phyloP scores from a whole-genome alignment of 495 filamentous ascomycete genomes.

The Aspergillus cavernicola region DNA sequence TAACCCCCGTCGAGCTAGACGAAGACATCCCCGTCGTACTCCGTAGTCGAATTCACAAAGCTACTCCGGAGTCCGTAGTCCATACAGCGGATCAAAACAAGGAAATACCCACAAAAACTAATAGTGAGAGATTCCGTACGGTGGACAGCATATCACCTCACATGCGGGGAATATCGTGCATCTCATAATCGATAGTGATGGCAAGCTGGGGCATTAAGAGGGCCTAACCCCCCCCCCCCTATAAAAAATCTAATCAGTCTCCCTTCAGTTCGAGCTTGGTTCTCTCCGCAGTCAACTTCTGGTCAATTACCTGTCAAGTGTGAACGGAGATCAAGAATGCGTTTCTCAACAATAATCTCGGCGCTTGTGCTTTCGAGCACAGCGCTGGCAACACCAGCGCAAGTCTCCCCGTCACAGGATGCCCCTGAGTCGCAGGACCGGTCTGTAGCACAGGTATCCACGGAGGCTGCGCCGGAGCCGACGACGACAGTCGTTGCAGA shows the following conservation, averaged over 20 bases:
- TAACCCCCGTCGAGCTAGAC: slow-evolving; percentile 9
- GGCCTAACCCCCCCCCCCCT: slow-evolving; percentile 4
- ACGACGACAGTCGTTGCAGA: slow-evolving; percentile 9
- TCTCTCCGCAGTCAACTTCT: slow-evolving; percentile 15
- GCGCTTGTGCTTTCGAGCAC: slow-evolving; percentile 30
- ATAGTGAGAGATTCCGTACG: background rate
- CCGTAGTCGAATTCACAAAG: background rate
- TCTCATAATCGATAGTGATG: slow-evolving; percentile 15
- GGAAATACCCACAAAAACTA: slow-evolving; percentile 6
- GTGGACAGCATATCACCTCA: slow-evolving; percentile 16
- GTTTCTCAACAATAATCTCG: slow-evolving; percentile 30
- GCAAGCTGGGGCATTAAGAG: slow-evolving; percentile 3
- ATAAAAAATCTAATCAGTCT: slow-evolving; percentile 22
- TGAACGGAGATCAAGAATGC: slow-evolving; percentile 24
- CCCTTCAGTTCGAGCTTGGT: slow-evolving; percentile 2
- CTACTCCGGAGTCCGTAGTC: too few relatives aligned
- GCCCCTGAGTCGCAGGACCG: slow-evolving; percentile 9
- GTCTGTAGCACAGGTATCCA: slow-evolving; percentile 8
- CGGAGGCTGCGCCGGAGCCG: slow-evolving; percentile 4
- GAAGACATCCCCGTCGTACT: background rate
- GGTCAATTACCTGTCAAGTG: slow-evolving; percentile 12
- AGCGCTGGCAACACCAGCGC: slow-evolving; percentile 23
- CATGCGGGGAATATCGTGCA: slow-evolving; percentile 21
- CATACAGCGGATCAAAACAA: slow-evolving; percentile 7
- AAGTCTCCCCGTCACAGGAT: slow-evolving; percentile 20